Base-by-base conservation (phyloP, 1,284 basidiomycete genomes). In the Trichosporon sp. region DNA sequence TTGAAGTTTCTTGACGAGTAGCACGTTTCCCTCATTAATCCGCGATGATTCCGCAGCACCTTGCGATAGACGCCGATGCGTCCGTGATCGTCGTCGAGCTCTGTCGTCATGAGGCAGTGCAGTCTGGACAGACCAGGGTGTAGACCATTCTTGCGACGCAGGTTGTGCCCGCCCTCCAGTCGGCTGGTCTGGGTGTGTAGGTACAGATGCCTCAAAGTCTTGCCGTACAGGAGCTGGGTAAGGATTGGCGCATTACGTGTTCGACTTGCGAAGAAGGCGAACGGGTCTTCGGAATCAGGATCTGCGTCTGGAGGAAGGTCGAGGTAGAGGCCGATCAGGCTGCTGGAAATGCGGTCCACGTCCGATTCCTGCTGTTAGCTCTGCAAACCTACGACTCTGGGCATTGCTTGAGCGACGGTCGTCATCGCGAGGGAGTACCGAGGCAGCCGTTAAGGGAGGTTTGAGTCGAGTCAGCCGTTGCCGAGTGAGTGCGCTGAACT, bases 101-200 rank as follows among this genome's bases (percentile, higher is more conserved):
- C 51, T 10, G 51, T 54, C 19, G 51, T 54, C 51, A 21, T 21
- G 51, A 54, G 51, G 51, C 51, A 54, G 51, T 54, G 51, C 51
- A 54, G 11, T 2, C 51, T n/a, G 6, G 51, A 54, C 21, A 54
- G 21, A 6, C 51, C 51, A 6, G 51, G 51, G 8, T 54, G 51
- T 19, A 54, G 51, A 7, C 51, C 51, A 16, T 21, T 21, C 51
- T 54, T 54, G 51, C 51, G 51, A 4, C 51, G 51, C 1, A 54
- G 51, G 51, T 54, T 54, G 51, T 54, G 51, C 11, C 51, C 51
- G 51, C 19, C 19, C 21, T 21, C 19, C 2, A 21, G 51, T 16
- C 10, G 2, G 51, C 19, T 21, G n/a, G 51, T 21, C 51, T 21
- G 51, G 4, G 51, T 21, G 51, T 54, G 21, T 4, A 54, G 51